phyloP scores from a whole-genome alignment of 768 basidiomycete genomes.

The Ramaria rubella region DNA sequence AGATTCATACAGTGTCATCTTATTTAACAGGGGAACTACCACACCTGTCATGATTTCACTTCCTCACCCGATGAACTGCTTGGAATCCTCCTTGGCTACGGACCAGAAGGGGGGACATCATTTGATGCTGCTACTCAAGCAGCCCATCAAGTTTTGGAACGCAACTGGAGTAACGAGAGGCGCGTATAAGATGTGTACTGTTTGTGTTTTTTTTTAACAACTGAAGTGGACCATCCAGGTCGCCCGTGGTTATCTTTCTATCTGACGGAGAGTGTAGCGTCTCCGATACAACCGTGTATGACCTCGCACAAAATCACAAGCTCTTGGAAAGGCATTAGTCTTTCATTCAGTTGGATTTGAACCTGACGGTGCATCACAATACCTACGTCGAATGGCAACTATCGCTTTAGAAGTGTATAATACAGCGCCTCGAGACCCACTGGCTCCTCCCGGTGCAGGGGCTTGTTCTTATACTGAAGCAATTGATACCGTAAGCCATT shows the following conservation, averaged over 20 bases:
- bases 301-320: constrained; percentile 38
- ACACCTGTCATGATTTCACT: constrained; percentile 40
- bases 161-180: constrained; percentile 47
- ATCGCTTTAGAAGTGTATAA: constrained; percentile 45
- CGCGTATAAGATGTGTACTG: constrained; percentile 11
- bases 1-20: constrained; percentile 51
- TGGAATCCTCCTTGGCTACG: constrained; percentile 27
- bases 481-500: constrained; percentile 40
- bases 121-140: constrained; percentile 34
- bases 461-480: constrained; percentile 45
- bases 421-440: constrained; percentile 35
- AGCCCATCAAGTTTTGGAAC: constrained; percentile 35
- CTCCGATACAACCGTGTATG: constrained; percentile 31
- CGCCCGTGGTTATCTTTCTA: constrained; percentile 49
- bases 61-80: constrained; percentile 42
- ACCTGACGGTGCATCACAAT: constrained; percentile 17
- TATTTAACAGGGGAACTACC: constrained; percentile 31
- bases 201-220: too few species aligned
- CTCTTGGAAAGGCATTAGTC: constrained; percentile 45
- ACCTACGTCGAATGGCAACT: constrained; percentile 43
- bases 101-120: constrained; percentile 35
- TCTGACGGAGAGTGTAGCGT: constrained; percentile 48
- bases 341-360: constrained; percentile 59
- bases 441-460: constrained; percentile 25
- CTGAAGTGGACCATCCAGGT: too few species aligned